Conservation (phyloP, 305 asterid genomes). For the Solanum hybrid region DNA sequence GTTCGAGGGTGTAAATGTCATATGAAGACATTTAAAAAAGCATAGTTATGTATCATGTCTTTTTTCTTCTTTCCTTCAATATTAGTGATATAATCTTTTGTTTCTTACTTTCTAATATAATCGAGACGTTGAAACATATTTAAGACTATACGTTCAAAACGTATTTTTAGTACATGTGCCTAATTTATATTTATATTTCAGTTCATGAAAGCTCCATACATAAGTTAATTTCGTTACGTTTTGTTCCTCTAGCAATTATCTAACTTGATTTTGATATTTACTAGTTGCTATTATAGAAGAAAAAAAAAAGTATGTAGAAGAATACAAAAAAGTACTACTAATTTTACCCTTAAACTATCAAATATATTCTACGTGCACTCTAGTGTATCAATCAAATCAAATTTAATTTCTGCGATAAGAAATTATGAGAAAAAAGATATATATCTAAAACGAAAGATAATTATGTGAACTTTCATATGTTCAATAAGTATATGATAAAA, state of each 20-base stretch:
- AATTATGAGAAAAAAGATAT: not conserved
- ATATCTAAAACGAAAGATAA: no score
- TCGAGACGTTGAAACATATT: fast-evolving
- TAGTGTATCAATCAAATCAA: not conserved
- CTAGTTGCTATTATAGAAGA: not conserved
- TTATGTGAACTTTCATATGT: not conserved
- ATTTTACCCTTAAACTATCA: not conserved
- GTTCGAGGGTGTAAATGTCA: no score
- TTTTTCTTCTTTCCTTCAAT: not conserved
- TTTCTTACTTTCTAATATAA: not conserved
- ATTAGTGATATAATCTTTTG: not conserved
- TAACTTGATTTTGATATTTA: not conserved
- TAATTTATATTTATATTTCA: not conserved
- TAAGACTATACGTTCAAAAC: not conserved
- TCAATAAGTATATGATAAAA: not conserved
- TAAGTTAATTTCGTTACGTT: not conserved
- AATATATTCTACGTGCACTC: not conserved
- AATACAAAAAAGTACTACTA: not conserved
- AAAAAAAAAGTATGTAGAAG: not conserved
- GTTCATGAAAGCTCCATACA: not conserved
- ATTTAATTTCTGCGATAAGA: not conserved
- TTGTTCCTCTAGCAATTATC: not conserved
- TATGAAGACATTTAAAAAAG: no score
- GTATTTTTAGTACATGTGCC: no score
- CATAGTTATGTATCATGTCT: no score